Conservation (phyloP, 2,329 filamentous ascomycete genomes). For the Plenodomus lindquistii region DNA sequence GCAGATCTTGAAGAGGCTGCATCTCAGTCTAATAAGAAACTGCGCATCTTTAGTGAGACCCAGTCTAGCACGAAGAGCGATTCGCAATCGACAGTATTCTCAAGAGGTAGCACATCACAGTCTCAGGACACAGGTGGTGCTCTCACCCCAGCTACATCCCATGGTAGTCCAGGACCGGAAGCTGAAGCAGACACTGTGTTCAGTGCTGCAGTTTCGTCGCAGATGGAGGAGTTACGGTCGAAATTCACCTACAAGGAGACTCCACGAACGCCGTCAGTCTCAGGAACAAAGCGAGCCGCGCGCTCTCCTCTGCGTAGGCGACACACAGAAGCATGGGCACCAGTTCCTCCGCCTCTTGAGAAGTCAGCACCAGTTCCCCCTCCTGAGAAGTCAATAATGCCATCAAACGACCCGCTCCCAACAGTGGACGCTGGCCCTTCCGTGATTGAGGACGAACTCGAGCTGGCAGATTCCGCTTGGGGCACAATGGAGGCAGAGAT, state of each 20-base stretch:
- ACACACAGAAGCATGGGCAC: conserved; percentile 10
- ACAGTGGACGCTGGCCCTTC: conserved; percentile 9
- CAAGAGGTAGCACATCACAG: conserved; percentile 22
- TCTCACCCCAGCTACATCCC: conserved; percentile 39
- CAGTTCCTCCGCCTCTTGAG: conserved; percentile 9
- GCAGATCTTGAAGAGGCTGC: conserved; percentile 38
- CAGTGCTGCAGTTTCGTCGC: conserved; percentile 29
- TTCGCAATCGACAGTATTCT: conserved; percentile 35
- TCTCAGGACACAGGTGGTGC: conserved; percentile 34
- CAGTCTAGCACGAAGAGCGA: conserved; percentile 19
- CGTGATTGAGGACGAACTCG: conserved; percentile 13
- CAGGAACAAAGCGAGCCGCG: conserved; percentile 1
- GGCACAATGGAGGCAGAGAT: conserved; percentile 34
- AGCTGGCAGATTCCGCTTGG: conserved; percentile 28
- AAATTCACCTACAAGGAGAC: conserved; percentile 34
- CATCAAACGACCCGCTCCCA: conserved; percentile 2
- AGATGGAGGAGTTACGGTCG: conserved; percentile 34
- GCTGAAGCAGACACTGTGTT: conserved; percentile 30
- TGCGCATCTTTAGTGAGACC: conserved; percentile 38
- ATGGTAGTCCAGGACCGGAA: conserved; percentile 32
- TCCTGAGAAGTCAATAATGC: conserved; percentile 2
- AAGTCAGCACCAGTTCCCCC: conserved; percentile 2
- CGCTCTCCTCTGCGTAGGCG: conserved; percentile 7
- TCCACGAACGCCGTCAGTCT: conserved; percentile 1
- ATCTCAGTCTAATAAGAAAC: conserved; percentile 37